Percentiles rank a stretch among this genome's conserved stretches.
Evolutionary conservation across 257 asterid species (phyloP).

Genomic region (Petunia axillaris): DNA sequence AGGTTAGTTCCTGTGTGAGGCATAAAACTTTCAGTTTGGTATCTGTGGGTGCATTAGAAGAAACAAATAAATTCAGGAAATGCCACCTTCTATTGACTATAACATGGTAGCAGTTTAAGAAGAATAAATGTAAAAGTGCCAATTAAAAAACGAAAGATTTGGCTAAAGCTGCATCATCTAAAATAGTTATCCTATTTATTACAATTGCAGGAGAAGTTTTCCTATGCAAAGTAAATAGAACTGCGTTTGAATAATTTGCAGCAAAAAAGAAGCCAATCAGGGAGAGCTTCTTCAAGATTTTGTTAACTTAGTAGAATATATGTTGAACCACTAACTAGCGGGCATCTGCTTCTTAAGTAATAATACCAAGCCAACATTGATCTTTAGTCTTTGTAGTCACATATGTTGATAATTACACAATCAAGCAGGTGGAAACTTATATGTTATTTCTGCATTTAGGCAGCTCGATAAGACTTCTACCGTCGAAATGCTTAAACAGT

Average conservation of each 20-base stretch:
- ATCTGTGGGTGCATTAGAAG: background rate
- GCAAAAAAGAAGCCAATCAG: background rate
- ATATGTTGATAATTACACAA: background rate
- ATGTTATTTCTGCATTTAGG: background rate
- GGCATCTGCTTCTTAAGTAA: background rate
- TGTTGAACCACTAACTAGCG: no score
- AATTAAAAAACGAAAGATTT: no score
- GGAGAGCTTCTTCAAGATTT: no score
- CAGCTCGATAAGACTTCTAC: background rate
- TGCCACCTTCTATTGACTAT: background rate
- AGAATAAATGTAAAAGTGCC: background rate
- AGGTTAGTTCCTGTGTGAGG: no score
- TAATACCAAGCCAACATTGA: background rate
- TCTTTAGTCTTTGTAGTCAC: no score
- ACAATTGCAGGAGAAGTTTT: background rate
- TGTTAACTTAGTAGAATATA: no score
- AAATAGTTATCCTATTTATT: no score
- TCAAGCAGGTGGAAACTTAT: background rate
- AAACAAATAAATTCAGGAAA: background rate
- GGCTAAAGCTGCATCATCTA: background rate
- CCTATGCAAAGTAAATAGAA: background rate
- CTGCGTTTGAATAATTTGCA: background rate
- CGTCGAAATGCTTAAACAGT: no score
- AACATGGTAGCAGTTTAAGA: background rate
- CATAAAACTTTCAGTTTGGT: no score